phyloP scores from a whole-genome alignment of 106 monocot genomes.

The Platanthera guangdongensis region DNA sequence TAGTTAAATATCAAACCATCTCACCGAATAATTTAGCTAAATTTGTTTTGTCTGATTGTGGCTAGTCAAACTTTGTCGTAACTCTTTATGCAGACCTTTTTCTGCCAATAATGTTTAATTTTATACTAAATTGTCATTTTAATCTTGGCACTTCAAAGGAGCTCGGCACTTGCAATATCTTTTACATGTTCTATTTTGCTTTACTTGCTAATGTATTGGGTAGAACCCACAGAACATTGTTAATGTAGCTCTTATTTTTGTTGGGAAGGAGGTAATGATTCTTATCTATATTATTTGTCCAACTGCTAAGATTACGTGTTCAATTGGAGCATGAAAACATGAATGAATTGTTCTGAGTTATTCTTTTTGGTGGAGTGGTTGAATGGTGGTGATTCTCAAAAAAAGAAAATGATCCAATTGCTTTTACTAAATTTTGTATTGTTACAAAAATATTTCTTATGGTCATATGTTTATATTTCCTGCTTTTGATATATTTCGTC shows the following conservation, averaged over 20 bases:
- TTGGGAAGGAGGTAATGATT: slow-evolving; percentile 68
- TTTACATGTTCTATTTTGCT: background rate
- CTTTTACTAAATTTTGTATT: background rate
- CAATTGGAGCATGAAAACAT: too few species aligned
- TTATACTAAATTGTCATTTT: background rate
- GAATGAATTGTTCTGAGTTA: too few species aligned
- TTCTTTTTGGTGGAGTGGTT: too few species aligned
- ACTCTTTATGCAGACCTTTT: background rate
- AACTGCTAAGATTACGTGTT: background rate
- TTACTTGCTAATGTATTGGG: slow-evolving; percentile 48
- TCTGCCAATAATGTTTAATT: background rate
- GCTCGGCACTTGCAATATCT: background rate
- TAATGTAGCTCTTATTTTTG: slow-evolving; percentile 73
- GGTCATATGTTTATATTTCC: too few species aligned
- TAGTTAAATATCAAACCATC: slow-evolving; percentile 54
- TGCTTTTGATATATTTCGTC: background rate
- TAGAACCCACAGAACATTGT: slow-evolving; percentile 28
- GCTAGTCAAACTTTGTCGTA: slow-evolving; percentile 88
- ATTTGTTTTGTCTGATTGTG: slow-evolving; percentile 72
- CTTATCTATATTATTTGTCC: background rate
- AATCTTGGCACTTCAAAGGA: background rate
- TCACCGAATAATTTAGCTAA: slow-evolving; percentile 59
- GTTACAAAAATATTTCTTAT: background rate
- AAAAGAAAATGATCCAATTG: too few species aligned
- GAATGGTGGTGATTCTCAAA: too few species aligned